Conservation (phyloP, 768 basidiomycete genomes). For the Lenzites betulinus region DNA sequence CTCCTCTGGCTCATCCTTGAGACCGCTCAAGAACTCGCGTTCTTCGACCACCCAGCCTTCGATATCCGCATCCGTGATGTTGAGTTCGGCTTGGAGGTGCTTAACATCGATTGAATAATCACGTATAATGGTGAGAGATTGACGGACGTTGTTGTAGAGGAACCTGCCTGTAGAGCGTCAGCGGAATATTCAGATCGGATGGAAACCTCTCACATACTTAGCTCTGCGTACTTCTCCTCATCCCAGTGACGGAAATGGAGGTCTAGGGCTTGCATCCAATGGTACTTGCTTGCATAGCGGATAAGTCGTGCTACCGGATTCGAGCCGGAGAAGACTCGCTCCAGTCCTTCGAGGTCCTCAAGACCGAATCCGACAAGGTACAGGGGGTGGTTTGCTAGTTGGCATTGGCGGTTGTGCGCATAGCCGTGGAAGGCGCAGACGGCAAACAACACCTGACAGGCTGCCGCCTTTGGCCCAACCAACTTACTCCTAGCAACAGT, state of each 20-base stretch:
- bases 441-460: not conserved
- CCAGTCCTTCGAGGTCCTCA: conserved; percentile 25
- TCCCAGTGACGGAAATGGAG: conserved; percentile 26
- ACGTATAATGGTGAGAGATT: not conserved
- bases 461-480: not conserved
- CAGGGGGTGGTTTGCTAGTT: conserved; percentile 22
- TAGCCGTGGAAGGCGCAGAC: conserved; percentile 28
- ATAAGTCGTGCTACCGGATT: conserved; percentile 17
- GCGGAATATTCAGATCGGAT: not conserved
- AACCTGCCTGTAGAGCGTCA: not conserved
- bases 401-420: conserved; percentile 24
- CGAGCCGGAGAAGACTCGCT: conserved; percentile 21
- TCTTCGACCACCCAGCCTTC: conserved; percentile 1
- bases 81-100: not conserved
- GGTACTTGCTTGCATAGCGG: conserved; percentile 22
- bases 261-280: conserved; percentile 15
- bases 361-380: conserved; percentile 18
- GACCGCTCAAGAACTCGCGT: not conserved
- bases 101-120: not conserved
- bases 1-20: conserved; percentile 2
- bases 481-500: not conserved
- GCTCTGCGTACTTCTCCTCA: conserved; percentile 22
- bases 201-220: conserved; percentile 10
- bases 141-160: conserved; percentile 6
- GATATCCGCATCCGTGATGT: not conserved